Evolutionary conservation across 1,139 yeast species (phyloP).

Genomic region (Trichomonascaceae sp.): DNA sequence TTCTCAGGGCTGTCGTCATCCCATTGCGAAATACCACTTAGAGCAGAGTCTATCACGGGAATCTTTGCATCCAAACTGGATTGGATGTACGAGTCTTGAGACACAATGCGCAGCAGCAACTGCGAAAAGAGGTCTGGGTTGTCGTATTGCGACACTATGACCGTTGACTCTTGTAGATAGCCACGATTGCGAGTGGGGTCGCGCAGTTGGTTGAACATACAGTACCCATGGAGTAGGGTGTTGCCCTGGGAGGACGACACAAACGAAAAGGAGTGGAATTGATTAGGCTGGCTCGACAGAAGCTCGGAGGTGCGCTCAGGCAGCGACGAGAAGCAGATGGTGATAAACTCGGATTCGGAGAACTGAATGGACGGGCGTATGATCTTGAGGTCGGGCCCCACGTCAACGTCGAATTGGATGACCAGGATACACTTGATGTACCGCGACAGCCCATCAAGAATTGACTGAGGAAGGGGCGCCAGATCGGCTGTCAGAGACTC

Average conservation of each 20-base stretch:
- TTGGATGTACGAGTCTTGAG: constrained; percentile 5
- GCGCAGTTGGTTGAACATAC: constrained; percentile 15
- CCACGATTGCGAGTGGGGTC: constrained; percentile 14
- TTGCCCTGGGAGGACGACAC: constrained; percentile 1
- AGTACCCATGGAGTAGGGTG: constrained; percentile 13
- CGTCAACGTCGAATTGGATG: constrained; percentile 24
- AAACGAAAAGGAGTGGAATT: constrained; percentile 16
- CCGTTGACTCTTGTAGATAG: constrained; percentile 20
- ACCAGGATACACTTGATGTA: constrained; percentile 22
- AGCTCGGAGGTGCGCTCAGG: constrained; percentile 16
- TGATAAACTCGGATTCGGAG: constrained; percentile 18
- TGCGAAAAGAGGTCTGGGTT: constrained; percentile 16
- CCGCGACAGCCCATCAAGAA: constrained; percentile 10
- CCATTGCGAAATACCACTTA: constrained; percentile 19
- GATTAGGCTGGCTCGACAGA: constrained; percentile 1
- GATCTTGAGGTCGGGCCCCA: constrained; percentile 24
- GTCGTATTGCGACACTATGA: constrained; percentile 15
- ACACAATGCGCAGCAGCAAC: constrained; percentile 13
- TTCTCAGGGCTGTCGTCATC: constrained; percentile 2
- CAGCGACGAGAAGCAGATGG: constrained; percentile 20
- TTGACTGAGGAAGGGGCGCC: constrained; percentile 9
- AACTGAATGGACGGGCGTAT: constrained; percentile 18
- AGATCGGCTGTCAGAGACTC: constrained; percentile 14
- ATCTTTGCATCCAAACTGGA: constrained; percentile 13
- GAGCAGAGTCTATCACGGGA: constrained; percentile 19